Base-by-base conservation (phyloP, 805 yeast genomes). In the Millerozyma miso region DNA sequence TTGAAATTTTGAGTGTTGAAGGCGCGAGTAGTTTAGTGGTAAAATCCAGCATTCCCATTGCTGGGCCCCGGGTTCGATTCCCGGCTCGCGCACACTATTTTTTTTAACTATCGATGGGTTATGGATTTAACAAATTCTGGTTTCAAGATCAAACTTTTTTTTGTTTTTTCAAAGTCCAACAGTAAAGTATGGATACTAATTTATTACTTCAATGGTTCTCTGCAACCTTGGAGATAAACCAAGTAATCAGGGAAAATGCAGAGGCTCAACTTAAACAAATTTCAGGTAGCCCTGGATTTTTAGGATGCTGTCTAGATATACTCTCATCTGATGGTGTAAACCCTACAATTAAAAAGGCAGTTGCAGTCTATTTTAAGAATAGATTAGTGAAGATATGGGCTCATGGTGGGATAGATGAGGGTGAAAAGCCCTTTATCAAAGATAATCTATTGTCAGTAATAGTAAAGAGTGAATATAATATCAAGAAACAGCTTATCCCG, bases 321-420 rank as follows among this genome's bases (percentile, higher is more conserved):
- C 72, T 88, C 15, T 19, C 47, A 43, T 34, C 41, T 33, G 26
- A 38, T 13, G 34, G 32, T 4, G 43, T 51, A 2, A 45, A 51
- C 35, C 19, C 47, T 47, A 76, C 71, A 18, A 72, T 85, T 39
- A 76, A 81, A 51, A 67, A 79, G 38, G 86, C 95, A 10, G 84
- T 95, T 2, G 89, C 93, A 0, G 81, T 91, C 3, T 88, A 80
- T 61, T 79, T 88, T 61, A 91, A 91, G 60, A 90, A 91, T 61
- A 73, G 81, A 43, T 73, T 88, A 17, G 67, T 72, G 13, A 72
- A 77, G 31, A 72, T 77, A 40, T 90, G 97, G 97, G 40, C 43
- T 19, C 42, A 48, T 26, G 46, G 38, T n/a, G 38, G 29, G 38
- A 79, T 88, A 10, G 84, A 81, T 49, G 66, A 69, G 3, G 89